A percentile compares a stretch with the other conserved stretches of the same genome.
Evolutionary conservation across 2,329 filamentous ascomycete species (phyloP).

Genomic region (Colletotrichum sp.): DNA sequence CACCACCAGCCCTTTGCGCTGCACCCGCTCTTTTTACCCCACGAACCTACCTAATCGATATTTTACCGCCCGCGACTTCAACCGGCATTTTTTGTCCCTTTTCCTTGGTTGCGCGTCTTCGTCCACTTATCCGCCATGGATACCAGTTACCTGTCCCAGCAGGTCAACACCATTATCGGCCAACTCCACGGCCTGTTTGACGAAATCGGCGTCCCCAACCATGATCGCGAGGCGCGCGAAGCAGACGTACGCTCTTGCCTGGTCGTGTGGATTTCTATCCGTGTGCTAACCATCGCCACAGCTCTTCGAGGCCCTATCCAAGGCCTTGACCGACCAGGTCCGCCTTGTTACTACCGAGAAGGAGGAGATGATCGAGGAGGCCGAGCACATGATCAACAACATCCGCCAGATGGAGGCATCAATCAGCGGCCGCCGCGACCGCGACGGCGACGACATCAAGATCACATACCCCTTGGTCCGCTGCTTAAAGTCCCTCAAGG

Average conservation of each 20-base stretch:
- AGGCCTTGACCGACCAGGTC: constrained; percentile 90
- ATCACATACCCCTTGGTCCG: constrained; percentile 83
- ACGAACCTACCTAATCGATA: not conserved
- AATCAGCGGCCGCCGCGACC: constrained; percentile 76
- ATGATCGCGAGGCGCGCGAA: constrained; percentile 91
- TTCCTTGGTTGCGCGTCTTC: not conserved
- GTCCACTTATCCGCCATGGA: constrained; percentile 66
- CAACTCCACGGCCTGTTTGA: constrained; percentile 96
- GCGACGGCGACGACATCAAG: constrained; percentile 71
- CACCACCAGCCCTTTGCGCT: constrained; percentile 11
- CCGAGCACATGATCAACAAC: constrained; percentile 79
- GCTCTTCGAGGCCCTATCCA: constrained; percentile 91
- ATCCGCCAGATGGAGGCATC: constrained; percentile 96
- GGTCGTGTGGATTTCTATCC: not conserved
- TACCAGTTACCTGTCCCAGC: constrained; percentile 89
- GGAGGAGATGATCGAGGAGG: constrained; percentile 88
- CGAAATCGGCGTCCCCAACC: constrained; percentile 92
- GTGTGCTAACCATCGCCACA: constrained; percentile 38
- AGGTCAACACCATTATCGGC: constrained; percentile 92
- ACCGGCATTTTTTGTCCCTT: not conserved
- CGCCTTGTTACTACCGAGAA: constrained; percentile 86
- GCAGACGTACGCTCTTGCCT: constrained; percentile 70
- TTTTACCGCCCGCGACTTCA: not conserved
- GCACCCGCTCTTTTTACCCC: not conserved
- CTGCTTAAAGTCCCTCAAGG: constrained; percentile 81